Evolutionary conservation across 208 protist species (phyloP).

Genomic region (Trichomonas vaginalis): DNA sequence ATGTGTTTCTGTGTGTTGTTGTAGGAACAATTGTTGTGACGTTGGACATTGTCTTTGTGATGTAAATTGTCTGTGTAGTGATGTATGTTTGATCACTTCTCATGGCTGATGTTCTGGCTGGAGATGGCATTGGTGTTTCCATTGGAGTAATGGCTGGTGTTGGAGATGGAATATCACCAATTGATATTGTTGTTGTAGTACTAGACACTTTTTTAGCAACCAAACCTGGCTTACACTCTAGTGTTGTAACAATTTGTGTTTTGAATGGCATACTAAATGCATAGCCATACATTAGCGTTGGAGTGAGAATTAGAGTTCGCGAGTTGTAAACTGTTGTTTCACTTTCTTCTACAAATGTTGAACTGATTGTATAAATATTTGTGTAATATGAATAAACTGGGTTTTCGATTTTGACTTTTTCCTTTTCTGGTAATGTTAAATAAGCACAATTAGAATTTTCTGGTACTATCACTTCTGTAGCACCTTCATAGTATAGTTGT

Average conservation of each 20-base stretch:
- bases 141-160: neutral
- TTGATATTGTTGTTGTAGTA: neutral
- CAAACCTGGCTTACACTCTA: neutral
- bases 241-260: neutral
- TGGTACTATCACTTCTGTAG: neutral
- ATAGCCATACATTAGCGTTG: neutral
- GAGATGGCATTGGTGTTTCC: neutral
- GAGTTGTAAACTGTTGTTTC: neutral
- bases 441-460: neutral
- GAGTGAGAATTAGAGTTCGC: neutral
- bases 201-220: too few species aligned
- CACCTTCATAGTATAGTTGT: neutral
- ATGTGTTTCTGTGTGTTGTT: neutral
- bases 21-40: too few species aligned
- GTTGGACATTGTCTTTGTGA: neutral
- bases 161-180: neutral
- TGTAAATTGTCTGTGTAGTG: neutral
- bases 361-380: neutral
- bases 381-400: neutral
- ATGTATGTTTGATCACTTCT: neutral
- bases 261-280: too few species aligned
- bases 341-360: neutral
- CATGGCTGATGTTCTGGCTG: neutral
- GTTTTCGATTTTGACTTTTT: neutral
- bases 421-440: neutral